Evolutionary conservation across 2,329 filamentous ascomycete species (phyloP).

Genomic region (Didymella lethalis): DNA sequence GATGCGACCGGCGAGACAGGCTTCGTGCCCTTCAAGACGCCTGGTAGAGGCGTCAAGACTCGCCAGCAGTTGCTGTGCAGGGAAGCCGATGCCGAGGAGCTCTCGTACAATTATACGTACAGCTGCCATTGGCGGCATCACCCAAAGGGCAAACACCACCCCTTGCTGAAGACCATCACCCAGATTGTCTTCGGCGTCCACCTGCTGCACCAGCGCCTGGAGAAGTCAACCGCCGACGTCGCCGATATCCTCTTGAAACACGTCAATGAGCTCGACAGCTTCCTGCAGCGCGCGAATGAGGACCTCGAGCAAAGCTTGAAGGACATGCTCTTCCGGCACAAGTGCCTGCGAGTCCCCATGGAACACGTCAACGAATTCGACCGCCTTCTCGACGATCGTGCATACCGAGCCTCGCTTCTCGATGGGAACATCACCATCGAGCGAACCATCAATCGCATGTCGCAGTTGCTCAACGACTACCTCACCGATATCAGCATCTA

Average conservation of each 20-base stretch:
- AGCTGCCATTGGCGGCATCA: slow-evolving; percentile 79
- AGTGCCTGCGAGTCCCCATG: slow-evolving; percentile 82
- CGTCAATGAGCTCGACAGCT: slow-evolving; percentile 92
- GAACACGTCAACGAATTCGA: slow-evolving; percentile 84
- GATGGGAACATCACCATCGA: slow-evolving; percentile 91
- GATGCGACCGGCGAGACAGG: slow-evolving; percentile 65
- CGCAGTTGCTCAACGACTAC: slow-evolving; percentile 76
- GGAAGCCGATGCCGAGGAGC: slow-evolving; percentile 70
- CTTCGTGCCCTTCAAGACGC: slow-evolving; percentile 50
- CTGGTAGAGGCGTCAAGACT: slow-evolving; percentile 49
- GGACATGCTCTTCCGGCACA: slow-evolving; percentile 76
- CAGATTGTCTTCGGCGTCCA: slow-evolving; percentile 96
- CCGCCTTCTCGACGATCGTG: slow-evolving; percentile 83
- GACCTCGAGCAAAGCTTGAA: slow-evolving; percentile 80
- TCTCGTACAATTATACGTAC: slow-evolving; percentile 73
- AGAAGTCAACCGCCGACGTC: slow-evolving; percentile 88
- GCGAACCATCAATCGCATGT: slow-evolving; percentile 83
- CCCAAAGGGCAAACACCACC: slow-evolving; percentile 79
- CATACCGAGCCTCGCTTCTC: slow-evolving; percentile 82
- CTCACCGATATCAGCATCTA: slow-evolving; percentile 82
- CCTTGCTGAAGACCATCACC: slow-evolving; percentile 86
- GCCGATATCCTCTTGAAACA: slow-evolving; percentile 88
- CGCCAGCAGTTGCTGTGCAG: slow-evolving; percentile 59
- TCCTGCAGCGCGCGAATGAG: slow-evolving; percentile 83
- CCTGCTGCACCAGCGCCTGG: slow-evolving; percentile 81